phyloP scores from a whole-genome alignment of 2,329 filamentous ascomycete species.

The Chaetothyriales sp. region DNA sequence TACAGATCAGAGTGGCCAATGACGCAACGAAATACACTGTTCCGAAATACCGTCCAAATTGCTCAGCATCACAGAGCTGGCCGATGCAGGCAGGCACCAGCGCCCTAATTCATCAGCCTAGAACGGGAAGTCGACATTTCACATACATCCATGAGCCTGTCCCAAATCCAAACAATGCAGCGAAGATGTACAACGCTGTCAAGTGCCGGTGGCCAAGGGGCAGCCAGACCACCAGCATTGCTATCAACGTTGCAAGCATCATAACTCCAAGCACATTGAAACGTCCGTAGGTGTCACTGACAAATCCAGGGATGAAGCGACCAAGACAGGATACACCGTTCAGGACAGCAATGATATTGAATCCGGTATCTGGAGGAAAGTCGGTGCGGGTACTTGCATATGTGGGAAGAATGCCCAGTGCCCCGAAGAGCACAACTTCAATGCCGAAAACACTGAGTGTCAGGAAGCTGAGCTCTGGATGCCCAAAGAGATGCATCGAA shows the following conservation, averaged over 20 bases:
- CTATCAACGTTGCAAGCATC: constrained; percentile 25
- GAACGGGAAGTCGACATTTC: constrained; percentile 22
- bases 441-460: constrained; percentile 32
- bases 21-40: constrained; percentile 36
- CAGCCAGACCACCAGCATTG: constrained; percentile 33
- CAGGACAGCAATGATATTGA: constrained; percentile 32
- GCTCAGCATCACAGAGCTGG: constrained; percentile 33
- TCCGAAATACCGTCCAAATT: constrained; percentile 36
- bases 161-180: constrained; percentile 37
- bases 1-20: constrained; percentile 33
- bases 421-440: constrained; percentile 38
- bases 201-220: constrained; percentile 31
- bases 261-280: constrained; percentile 33
- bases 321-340: constrained; percentile 33
- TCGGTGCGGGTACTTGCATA: constrained; percentile 30
- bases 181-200: constrained; percentile 31
- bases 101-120: neutral
- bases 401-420: constrained; percentile 35
- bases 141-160: constrained; percentile 33
- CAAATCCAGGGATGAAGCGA: constrained; percentile 31
- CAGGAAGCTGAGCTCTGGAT: constrained; percentile 30
- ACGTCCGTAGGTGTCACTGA: constrained; percentile 31
- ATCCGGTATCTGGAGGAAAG: constrained; percentile 23
- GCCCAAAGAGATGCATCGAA: constrained; percentile 30
- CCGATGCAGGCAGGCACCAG: constrained; percentile 31